A percentile compares a stretch with the other conserved stretches of the same genome.
phyloP scores from a whole-genome alignment of 352 stramenopile genomes.

The Globisporangium spinosum region DNA sequence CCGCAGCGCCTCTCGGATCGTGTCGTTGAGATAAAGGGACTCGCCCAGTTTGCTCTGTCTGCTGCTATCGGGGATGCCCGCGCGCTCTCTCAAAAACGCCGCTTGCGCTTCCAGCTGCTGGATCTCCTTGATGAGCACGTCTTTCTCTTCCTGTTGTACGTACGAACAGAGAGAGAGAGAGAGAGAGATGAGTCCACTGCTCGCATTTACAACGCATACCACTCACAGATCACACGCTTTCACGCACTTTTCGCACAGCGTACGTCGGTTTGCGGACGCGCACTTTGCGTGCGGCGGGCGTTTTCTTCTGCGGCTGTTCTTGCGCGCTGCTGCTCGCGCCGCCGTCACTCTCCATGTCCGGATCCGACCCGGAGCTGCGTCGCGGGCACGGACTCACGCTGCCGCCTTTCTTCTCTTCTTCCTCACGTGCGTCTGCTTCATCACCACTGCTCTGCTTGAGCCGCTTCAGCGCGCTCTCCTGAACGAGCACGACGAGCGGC shows the following conservation, averaged over 20 bases:
- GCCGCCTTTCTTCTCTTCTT: neutral
- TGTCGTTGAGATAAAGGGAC: conserved; percentile 14
- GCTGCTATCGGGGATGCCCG: conserved; percentile 26
- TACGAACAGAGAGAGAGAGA: neutral
- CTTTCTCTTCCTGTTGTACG: conserved; percentile 36
- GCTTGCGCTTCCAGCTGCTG: conserved; percentile 31
- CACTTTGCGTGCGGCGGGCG: conserved; percentile 11
- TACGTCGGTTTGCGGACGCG: conserved; percentile 22
- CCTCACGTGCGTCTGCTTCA: neutral
- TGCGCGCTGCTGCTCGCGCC: conserved; percentile 14
- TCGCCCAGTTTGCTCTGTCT: conserved; percentile 11
- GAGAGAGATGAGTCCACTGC: neutral
- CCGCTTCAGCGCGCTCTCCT: neutral
- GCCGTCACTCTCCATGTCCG: conserved; percentile 12
- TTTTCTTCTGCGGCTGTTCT: neutral
- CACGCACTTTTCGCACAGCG: conserved; percentile 17
- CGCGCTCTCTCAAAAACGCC: conserved; percentile 22
- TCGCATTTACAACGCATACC: neutral
- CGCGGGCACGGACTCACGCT: neutral
- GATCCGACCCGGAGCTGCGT: conserved; percentile 13
- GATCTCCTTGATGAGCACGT: conserved; percentile 34
- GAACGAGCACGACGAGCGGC: neutral
- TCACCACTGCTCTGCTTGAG: neutral
- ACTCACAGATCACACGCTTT: neutral
- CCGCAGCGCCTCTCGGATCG: conserved; percentile 16